Evolutionary conservation across 2,329 filamentous ascomycete genomes (phyloP).

Genomic region (Colletotrichum liriopes): DNA sequence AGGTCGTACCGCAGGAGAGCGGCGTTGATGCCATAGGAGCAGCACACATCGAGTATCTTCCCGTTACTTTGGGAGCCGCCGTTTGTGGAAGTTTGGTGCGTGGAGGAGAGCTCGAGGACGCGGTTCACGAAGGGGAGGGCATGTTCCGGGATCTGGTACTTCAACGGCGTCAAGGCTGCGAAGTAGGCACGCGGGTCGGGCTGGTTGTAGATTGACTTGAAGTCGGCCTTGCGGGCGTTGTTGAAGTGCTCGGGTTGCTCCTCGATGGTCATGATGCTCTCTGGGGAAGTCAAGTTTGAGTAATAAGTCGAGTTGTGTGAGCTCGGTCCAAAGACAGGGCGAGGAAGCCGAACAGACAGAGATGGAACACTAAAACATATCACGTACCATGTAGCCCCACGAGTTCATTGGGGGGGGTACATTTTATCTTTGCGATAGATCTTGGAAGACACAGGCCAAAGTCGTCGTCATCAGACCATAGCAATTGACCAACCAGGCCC

Average conservation of each 20-base stretch:
- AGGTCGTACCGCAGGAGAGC: slow-evolving; percentile 23
- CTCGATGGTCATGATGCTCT: slow-evolving; percentile 14
- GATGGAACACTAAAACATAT: background rate
- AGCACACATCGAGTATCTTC: slow-evolving; percentile 28
- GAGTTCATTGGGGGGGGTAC: background rate
- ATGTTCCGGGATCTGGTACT: slow-evolving; percentile 31
- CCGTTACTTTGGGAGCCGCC: background rate
- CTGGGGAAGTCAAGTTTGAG: background rate
- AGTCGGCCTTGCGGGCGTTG: slow-evolving; percentile 31
- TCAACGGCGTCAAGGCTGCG: slow-evolving; percentile 7
- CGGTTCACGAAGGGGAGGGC: slow-evolving; percentile 23
- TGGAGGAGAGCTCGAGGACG: background rate
- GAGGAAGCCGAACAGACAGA: background rate
- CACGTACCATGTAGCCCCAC: background rate
- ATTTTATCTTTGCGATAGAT: background rate
- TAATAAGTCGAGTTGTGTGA: background rate
- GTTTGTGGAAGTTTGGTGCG: background rate
- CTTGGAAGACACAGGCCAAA: background rate
- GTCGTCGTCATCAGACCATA: background rate
- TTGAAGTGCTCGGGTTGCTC: slow-evolving; percentile 12
- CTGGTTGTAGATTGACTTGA: slow-evolving; percentile 31
- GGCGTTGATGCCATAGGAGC: slow-evolving; percentile 33
- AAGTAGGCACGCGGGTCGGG: slow-evolving; percentile 32
- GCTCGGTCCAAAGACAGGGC: background rate
- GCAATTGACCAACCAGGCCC: background rate